These are phyloP conservation scores for Phytophthora multivora DNA, from an alignment of 352 stramenopile genomes.

Conservation along the genomic window DNA sequence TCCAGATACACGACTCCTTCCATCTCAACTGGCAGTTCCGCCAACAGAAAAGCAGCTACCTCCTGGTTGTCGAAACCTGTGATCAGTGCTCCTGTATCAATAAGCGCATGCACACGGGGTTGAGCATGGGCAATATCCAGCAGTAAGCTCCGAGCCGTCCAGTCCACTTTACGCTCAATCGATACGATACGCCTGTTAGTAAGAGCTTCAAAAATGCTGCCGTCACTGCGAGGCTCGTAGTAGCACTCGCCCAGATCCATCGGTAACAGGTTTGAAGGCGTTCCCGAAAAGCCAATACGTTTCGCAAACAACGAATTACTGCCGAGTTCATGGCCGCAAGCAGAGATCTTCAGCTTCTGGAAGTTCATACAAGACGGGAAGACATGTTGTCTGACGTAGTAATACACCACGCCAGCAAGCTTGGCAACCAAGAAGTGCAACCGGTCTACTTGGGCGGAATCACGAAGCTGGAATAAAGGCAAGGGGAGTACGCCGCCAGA, in stretches of 20 bases:
- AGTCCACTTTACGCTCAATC: conserved; percentile 84
- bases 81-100: conserved; percentile 92
- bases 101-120: conserved; percentile 86
- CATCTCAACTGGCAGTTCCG: conserved; percentile 73
- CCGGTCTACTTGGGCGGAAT: conserved; percentile 95
- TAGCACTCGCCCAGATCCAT: conserved; percentile 98
- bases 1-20: conserved; percentile 94
- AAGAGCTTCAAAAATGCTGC: conserved; percentile 97
- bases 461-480: conserved; percentile 96
- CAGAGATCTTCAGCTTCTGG: conserved; percentile 98
- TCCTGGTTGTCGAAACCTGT: conserved; percentile 91
- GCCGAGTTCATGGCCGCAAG: conserved; percentile 99
- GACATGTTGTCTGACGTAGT: conserved; percentile 98
- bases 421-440: conserved; percentile 95
- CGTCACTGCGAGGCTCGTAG: conserved; percentile 98
- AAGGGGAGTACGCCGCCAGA: conserved; percentile 88
- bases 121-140: conserved; percentile 77
- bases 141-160: conserved; percentile 74
- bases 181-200: conserved; percentile 93
- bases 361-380: conserved; percentile 99
- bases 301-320: conserved; percentile 98
- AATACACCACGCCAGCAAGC: conserved; percentile 95
- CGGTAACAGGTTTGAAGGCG: conserved; percentile 98
- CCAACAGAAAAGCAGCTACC: conserved; percentile 85
- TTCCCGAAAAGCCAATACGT: conserved; percentile 99